Evolutionary conservation across 2,329 filamentous ascomycete species (phyloP), one percentile per base, ranked within the genome.

Genomic region (Apiospora kogelbergensis): DNA sequence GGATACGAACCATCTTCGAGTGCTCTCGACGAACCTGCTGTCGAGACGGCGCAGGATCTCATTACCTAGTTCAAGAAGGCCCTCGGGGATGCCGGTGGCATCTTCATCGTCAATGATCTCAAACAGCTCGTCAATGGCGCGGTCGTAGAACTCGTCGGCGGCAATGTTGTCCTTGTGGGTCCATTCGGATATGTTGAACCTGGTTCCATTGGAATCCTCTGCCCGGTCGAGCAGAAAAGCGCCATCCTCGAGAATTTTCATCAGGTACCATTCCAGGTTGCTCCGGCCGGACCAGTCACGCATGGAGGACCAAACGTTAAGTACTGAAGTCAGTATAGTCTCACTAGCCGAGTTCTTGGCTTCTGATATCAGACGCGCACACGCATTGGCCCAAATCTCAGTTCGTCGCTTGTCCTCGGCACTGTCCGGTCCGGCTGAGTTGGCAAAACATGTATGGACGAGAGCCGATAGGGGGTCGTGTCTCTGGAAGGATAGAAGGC

Each of bases 221-320:
- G 93, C 90, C 76, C 92, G 91, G 76, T 97, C 94, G 74, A 98
- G 85, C 69, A 98, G 85, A 77, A 98, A 98, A 46, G 94, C 92
- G 73, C 96, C 96, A 75, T 97, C 93, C 80, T 97, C 93, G 41
- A 99, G 88, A 70, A 97, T 93, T 78, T 96, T 93, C 93, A 97
- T 96, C 15, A 99, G 88, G 79, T 95, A 98, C 81, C 94, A 92
- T 81, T 98, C 95, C 85, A 99, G 90, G 72, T 94, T 96, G 73
- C 91, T 89, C 75, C 92, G 94, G 69, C 94, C 94, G 48, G 93
- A 92, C 95, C 95, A 98, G 79, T 95, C 91, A 71, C 93, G 90
- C 86, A 95, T 93, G 68, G 90, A 86, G 66, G 93, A 90, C 93
- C 94, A 98, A 68, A 93, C 90, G 79, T 96, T 95, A 66, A 99